Evolutionary conservation across 106 monocot species (phyloP).

Genomic region (Allium sativum): DNA sequence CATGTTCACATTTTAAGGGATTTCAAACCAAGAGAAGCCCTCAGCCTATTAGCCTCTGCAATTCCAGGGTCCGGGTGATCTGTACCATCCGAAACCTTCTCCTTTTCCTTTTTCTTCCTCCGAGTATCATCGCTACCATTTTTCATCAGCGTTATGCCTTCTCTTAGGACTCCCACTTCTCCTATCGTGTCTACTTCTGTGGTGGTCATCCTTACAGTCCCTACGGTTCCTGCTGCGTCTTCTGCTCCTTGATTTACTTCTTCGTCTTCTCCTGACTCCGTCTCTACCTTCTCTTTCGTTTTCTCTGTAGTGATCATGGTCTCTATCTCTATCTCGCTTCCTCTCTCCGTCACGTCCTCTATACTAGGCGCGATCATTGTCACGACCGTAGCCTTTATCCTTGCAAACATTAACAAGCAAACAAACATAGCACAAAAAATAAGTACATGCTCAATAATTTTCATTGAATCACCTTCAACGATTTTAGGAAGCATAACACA

Average conservation of each 20-base stretch:
- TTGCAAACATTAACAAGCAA: conserved; percentile 1
- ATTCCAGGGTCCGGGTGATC: conserved; percentile 89
- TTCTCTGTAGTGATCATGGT: conserved; percentile 56
- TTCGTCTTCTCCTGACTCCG: conserved; percentile 17
- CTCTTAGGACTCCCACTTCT: conserved; percentile 39
- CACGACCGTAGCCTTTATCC: conserved; percentile 59
- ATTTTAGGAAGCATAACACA: too few species aligned
- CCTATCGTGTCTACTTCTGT: conserved; percentile 56
- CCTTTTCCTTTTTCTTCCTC: conserved; percentile 57
- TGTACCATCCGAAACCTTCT: conserved; percentile 68
- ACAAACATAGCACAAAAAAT: neutral
- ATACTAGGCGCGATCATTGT: conserved; percentile 56
- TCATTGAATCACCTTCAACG: neutral
- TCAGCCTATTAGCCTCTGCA: conserved; percentile 69
- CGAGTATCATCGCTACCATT: conserved; percentile 34
- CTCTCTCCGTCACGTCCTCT: conserved; percentile 44
- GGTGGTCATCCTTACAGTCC: conserved; percentile 56
- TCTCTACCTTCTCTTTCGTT: conserved; percentile 75
- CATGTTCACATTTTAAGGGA: conserved; percentile 44
- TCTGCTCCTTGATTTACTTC: conserved; percentile 69
- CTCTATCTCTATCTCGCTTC: conserved; percentile 47
- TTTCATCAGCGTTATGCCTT: conserved; percentile 17
- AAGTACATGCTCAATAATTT: neutral
- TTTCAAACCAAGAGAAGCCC: conserved; percentile 72
- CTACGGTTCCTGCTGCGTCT: conserved; percentile 68